Conservation (phyloP, 495 filamentous ascomycete species). For the Cercophora sp. region DNA sequence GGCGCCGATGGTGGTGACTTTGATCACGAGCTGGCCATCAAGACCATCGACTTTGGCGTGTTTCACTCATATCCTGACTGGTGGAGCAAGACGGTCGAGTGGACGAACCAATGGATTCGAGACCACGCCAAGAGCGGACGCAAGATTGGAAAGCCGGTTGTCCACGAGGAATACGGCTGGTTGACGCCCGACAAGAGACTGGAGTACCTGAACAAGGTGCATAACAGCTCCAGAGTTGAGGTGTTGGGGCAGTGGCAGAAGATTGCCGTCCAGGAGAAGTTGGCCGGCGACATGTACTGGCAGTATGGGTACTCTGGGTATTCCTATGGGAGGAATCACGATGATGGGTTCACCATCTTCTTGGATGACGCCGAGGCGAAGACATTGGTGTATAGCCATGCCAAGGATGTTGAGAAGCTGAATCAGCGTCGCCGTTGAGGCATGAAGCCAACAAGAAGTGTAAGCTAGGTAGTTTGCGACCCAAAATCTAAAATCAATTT, state of each 20-base stretch:
- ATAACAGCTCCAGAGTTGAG: constrained; percentile 36
- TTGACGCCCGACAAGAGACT: constrained; percentile 39
- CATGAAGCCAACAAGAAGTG: too few species aligned
- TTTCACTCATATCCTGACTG: constrained; percentile 63
- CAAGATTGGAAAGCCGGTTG: constrained; percentile 59
- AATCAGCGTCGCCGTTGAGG: too few species aligned
- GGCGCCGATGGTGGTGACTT: constrained; percentile 62
- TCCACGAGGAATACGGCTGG: constrained; percentile 66
- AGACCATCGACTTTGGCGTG: constrained; percentile 61
- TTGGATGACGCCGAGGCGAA: constrained; percentile 38
- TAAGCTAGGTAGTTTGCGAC: too few species aligned
- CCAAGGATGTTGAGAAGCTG: constrained; percentile 24
- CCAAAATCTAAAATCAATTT: too few species aligned
- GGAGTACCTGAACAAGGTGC: constrained; percentile 26
- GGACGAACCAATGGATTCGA: constrained; percentile 56
- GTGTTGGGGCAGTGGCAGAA: constrained; percentile 58
- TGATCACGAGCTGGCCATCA: constrained; percentile 52
- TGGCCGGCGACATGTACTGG: constrained; percentile 61
- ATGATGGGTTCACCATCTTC: constrained; percentile 57
- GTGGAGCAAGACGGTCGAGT: constrained; percentile 37
- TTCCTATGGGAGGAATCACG: constrained; percentile 50
- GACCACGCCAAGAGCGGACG: constrained; percentile 56
- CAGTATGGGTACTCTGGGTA: constrained; percentile 57
- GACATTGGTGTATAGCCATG: constrained; percentile 32
- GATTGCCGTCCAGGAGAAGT: constrained; percentile 46